These are phyloP conservation scores for Pyricularia pennisetigena DNA, from an alignment of 2,329 filamentous ascomycete genomes.

Conservation along the genomic window DNA sequence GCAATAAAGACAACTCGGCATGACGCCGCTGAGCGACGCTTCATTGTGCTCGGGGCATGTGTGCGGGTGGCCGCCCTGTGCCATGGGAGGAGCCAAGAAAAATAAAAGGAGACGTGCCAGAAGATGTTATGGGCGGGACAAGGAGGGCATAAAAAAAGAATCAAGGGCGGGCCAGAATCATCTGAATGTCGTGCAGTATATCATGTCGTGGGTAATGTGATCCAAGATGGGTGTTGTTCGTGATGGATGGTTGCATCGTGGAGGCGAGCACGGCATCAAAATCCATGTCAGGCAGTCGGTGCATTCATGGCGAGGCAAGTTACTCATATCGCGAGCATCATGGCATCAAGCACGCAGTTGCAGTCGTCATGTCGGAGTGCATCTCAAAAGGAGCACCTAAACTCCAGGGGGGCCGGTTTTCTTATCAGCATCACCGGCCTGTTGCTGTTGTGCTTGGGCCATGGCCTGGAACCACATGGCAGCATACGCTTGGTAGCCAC, in stretches of 20 bases:
- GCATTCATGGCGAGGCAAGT: not conserved
- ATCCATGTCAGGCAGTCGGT: not conserved
- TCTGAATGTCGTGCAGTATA: not conserved
- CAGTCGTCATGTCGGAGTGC: conserved; percentile 2
- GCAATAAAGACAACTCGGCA: not conserved
- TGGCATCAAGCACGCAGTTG: conserved; percentile 1
- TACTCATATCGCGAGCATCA: conserved; percentile 3
- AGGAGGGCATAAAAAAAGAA: not conserved
- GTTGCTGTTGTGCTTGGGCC: conserved; percentile 22
- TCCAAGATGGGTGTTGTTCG: not conserved
- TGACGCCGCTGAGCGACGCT: not conserved
- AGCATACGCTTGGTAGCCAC: conserved; percentile 73
- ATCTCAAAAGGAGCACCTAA: not conserved
- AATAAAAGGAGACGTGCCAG: not conserved
- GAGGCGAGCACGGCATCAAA: not conserved
- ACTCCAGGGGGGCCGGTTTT: conserved; percentile 2
- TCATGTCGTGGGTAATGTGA: not conserved
- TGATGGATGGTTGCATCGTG: not conserved
- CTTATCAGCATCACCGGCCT: conserved; percentile 1
- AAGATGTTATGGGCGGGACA: not conserved
- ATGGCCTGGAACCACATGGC: conserved; percentile 71
- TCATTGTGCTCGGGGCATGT: not conserved
- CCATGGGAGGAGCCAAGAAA: not conserved
- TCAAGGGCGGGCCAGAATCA: not conserved
- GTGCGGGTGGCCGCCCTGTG: not conserved